Evolutionary conservation across 1,284 basidiomycete species (phyloP).

Genomic region (Austroboletus niveus): DNA sequence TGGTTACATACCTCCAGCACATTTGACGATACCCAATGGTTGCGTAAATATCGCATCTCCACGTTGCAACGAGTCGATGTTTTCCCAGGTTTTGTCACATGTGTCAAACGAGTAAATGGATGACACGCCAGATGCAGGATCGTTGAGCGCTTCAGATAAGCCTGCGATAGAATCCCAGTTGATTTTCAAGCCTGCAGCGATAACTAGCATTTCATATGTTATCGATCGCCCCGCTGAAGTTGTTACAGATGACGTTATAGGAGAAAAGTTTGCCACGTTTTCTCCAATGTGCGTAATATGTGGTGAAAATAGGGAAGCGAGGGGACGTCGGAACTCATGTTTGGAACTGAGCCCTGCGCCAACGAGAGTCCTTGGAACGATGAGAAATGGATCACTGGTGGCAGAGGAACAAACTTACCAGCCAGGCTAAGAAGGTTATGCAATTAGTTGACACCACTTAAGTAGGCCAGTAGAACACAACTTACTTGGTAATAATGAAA

Average conservation of each 20-base stretch:
- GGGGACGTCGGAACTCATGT: conserved; percentile 62
- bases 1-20: conserved; percentile 73
- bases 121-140: conserved; percentile 81
- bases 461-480: neutral
- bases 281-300: conserved; percentile 76
- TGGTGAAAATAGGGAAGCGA: conserved; percentile 69
- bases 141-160: conserved; percentile 72
- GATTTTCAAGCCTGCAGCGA: conserved; percentile 86
- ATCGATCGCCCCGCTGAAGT: conserved; percentile 71
- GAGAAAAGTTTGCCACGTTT: conserved; percentile 76
- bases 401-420: conserved; percentile 47
- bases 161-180: conserved; percentile 83
- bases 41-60: conserved; percentile 96
- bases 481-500: conserved; percentile 77
- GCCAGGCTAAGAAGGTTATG: conserved; percentile 58
- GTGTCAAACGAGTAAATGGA: conserved; percentile 92
- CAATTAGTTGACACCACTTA: conserved; percentile 7
- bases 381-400: neutral
- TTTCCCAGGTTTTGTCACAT: conserved; percentile 84
- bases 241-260: conserved; percentile 71
- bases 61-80: conserved; percentile 71
- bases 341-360: conserved; percentile 82
- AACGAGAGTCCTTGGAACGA: conserved; percentile 77
- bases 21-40: conserved; percentile 93
- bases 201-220: conserved; percentile 85